Base-by-base conservation (phyloP, 345 rosid species). In the Rhodamnia rubescens region DNA sequence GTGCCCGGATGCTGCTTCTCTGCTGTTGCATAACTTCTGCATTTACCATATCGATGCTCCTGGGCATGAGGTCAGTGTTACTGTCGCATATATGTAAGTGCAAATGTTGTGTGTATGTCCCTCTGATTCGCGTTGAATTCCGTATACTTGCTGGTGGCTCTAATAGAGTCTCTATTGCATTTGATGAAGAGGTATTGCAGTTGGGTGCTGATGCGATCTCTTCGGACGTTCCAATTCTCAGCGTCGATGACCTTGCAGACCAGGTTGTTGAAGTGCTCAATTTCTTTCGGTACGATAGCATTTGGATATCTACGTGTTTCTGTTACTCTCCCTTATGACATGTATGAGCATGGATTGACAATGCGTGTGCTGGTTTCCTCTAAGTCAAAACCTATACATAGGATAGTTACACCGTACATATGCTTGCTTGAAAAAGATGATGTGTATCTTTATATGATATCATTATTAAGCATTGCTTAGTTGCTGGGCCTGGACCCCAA, bases 1-100 rank as follows among this genome's bases (percentile, higher is more conserved):
- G 84, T 86, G 92, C 85, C 92, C 94, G 1, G 94, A 91, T 52
- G 93, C 93, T 26, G 93, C 91, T 83, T 87, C 96, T 49, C 90
- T 93, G 88, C 83, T 93, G 85, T 92, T 91, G 85, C 92, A 90
- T 78, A 93, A 91, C 90, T 93, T 93, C 90, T 93, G 96, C 87
- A 85, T 93, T 84, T 92, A 93, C 84, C 96, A 93, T 87, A 92
- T 93, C 82, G 92, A 91, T 90, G 93, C 94, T 84, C 93, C 94
- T 1, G 96, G 96, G 75, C 96, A 93, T 85, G 93, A 93, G 95
- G 94, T 92, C 88, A 86, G 93, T 89, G 0, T 21, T 83, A 27
- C 21, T 56, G 21, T 58, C 8, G 11, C 12, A 69, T 69, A 2
- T 18, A 2, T 69, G 80, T 36, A 20, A 69, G 1, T 36, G 9